A percentile compares a stretch with the other conserved stretches of the same genome.
These are phyloP conservation scores for Rubroboletus satanas DNA, from an alignment of 768 basidiomycete genomes.

Conservation along the genomic window DNA sequence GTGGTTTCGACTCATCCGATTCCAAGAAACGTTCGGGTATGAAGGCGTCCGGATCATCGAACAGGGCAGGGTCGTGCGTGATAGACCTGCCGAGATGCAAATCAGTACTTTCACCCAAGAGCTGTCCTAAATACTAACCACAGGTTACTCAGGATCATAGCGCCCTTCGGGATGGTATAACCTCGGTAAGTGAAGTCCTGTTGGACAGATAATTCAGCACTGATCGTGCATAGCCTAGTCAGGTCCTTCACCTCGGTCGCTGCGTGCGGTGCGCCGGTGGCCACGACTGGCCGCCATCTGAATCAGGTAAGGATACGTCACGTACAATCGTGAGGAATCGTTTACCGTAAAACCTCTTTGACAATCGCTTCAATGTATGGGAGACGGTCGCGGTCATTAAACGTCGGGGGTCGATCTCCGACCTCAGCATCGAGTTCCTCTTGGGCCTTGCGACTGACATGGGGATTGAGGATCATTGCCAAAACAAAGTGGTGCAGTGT, in stretches of 20 bases:
- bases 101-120: background rate
- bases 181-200: constrained; percentile 1
- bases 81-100: background rate
- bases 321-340: background rate
- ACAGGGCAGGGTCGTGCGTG: constrained; percentile 6
- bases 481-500: constrained; percentile 4
- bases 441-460: constrained; percentile 1
- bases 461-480: constrained; percentile 5
- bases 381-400: constrained; percentile 5
- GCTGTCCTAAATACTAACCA: background rate
- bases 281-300: constrained; percentile 9
- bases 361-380: constrained; percentile 9
- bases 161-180: constrained; percentile 5
- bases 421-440: constrained; percentile 4
- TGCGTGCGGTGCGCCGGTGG: constrained; percentile 3
- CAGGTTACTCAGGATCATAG: constrained; percentile 2
- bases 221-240: background rate
- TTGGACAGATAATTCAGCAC: background rate
- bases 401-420: constrained; percentile 4
- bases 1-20: background rate
- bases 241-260: background rate
- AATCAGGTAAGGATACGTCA: background rate
- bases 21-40: constrained; percentile 15
- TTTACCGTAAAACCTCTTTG: constrained; percentile 3
- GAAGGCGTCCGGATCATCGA: constrained; percentile 12